These are phyloP conservation scores for Phytopythium mirpurense DNA, from an alignment of 352 stramenopile species.

Conservation along the genomic window DNA sequence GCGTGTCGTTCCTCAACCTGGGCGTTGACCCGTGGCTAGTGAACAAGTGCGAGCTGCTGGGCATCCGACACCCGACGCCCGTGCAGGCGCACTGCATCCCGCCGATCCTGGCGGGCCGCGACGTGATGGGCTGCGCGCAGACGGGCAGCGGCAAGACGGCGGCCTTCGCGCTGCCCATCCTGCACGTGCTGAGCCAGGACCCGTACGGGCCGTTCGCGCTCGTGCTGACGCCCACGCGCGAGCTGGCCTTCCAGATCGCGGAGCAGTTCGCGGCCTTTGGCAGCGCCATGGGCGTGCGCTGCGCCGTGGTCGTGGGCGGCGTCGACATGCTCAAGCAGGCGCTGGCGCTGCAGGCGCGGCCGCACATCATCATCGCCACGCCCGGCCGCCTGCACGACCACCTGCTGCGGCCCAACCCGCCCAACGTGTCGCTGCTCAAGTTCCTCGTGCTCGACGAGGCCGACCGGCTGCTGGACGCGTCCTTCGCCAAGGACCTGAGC, in stretches of 20 bases:
- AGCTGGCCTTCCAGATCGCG: constrained; percentile 98
- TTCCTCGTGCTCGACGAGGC: constrained; percentile 99
- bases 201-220: constrained; percentile 94
- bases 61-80: constrained; percentile 83
- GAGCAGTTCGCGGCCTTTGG: constrained; percentile 96
- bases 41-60: constrained; percentile 77
- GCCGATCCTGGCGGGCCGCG: constrained; percentile 80
- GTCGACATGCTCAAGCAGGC: constrained; percentile 93
- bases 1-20: constrained; percentile 81
- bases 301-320: constrained; percentile 93
- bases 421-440: constrained; percentile 86
- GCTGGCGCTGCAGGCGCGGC: constrained; percentile 83
- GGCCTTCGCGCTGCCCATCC: constrained; percentile 96
- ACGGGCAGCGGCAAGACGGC: constrained; percentile 98
- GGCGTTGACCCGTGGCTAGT: constrained; percentile 86
- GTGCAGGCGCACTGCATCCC: constrained; percentile 91
- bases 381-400: constrained; percentile 93
- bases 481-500: constrained; percentile 84
- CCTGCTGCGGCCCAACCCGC: constrained; percentile 86
- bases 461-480: constrained; percentile 90
- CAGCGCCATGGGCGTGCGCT: constrained; percentile 88
- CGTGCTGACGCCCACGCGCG: constrained; percentile 95
- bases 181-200: constrained; percentile 93
- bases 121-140: constrained; percentile 91
- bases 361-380: constrained; percentile 98